phyloP scores from a whole-genome alignment of 1,284 basidiomycete genomes.

The Earliella scabrosa region DNA sequence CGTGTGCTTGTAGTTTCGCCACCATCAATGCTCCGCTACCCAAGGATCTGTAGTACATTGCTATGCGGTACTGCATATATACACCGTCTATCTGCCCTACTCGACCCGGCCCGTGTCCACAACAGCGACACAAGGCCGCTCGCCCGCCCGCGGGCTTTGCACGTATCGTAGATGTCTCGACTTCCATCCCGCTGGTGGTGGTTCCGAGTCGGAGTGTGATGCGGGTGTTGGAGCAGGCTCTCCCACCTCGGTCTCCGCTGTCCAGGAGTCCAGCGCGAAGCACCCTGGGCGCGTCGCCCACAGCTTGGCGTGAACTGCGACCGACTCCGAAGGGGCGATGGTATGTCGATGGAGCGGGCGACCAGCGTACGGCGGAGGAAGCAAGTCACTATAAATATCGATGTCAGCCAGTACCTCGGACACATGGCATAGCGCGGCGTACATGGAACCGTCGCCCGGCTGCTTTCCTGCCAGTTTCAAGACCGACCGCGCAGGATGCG shows the following conservation, averaged over 20 bases:
- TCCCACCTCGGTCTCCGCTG: conserved; percentile 64
- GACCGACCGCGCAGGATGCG: conserved; percentile 55
- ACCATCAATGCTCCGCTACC: neutral
- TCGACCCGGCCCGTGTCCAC: conserved; percentile 28
- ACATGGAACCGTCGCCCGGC: conserved; percentile 19
- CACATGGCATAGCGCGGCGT: neutral
- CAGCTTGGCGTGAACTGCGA: conserved; percentile 50
- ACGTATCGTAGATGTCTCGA: conserved; percentile 52
- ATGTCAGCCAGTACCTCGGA: conserved; percentile 3
- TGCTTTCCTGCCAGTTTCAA: conserved; percentile 48
- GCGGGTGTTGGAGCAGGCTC: conserved; percentile 31
- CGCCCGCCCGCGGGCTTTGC: conserved; percentile 47
- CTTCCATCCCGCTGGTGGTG: conserved; percentile 35
- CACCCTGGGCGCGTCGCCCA: conserved; percentile 67
- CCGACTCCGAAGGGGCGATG: conserved; percentile 52
- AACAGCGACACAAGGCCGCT: conserved; percentile 50
- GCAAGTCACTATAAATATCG: conserved; percentile 38
- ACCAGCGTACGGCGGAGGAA: conserved; percentile 61
- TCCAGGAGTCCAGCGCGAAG: conserved; percentile 68
- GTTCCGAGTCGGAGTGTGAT: neutral
- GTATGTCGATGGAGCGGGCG: conserved; percentile 61
- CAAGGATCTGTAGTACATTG: conserved; percentile 8
- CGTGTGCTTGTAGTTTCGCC: neutral
- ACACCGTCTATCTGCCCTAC: conserved; percentile 19
- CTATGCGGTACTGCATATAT: conserved; percentile 21